Conservation (phyloP, 176 grass and related monocot species). For the Oryza longistaminata region DNA sequence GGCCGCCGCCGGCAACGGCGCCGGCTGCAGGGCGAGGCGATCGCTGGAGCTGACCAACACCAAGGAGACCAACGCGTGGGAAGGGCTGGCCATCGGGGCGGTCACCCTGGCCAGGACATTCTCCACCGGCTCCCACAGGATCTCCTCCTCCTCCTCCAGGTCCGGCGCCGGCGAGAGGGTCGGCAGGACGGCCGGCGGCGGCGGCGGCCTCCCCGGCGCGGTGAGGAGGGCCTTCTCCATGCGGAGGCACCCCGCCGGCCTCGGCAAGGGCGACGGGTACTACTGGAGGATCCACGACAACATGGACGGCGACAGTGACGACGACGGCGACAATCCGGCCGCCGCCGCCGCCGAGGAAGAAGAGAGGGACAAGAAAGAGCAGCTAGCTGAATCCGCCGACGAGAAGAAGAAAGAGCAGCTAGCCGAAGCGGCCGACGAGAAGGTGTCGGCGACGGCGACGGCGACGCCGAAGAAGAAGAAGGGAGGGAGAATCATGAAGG, state of each 20-base stretch:
- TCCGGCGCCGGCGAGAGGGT: conserved; percentile 21
- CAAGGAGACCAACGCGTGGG: conserved; percentile 55
- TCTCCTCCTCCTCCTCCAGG: conserved; percentile 19
- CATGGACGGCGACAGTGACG: conserved; percentile 36
- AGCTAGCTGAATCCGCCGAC: neutral
- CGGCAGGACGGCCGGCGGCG: neutral
- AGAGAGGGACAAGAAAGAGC: neutral
- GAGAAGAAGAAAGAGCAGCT: neutral
- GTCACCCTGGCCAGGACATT: conserved; percentile 56
- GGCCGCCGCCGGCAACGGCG: neutral
- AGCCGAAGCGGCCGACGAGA: neutral
- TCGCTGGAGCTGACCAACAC: conserved; percentile 56
- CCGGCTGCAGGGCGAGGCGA: conserved; percentile 14
- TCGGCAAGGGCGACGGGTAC: conserved; percentile 41
- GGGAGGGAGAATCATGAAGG: conserved; percentile 38
- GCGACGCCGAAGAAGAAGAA: conserved; percentile 31
- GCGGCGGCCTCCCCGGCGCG: conserved; percentile 16
- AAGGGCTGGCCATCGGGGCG: conserved; percentile 44
- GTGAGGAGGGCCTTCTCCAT: conserved; percentile 67
- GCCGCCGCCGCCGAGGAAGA: neutral
- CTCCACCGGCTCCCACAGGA: conserved; percentile 58
- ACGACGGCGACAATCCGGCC: conserved; percentile 26
- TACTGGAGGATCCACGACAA: conserved; percentile 78
- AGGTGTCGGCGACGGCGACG: neutral
- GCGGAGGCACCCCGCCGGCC: conserved; percentile 43